A percentile compares a stretch with the other conserved stretches of the same genome.
phyloP scores from a whole-genome alignment of 768 basidiomycete genomes.

The Podaxis sp. region DNA sequence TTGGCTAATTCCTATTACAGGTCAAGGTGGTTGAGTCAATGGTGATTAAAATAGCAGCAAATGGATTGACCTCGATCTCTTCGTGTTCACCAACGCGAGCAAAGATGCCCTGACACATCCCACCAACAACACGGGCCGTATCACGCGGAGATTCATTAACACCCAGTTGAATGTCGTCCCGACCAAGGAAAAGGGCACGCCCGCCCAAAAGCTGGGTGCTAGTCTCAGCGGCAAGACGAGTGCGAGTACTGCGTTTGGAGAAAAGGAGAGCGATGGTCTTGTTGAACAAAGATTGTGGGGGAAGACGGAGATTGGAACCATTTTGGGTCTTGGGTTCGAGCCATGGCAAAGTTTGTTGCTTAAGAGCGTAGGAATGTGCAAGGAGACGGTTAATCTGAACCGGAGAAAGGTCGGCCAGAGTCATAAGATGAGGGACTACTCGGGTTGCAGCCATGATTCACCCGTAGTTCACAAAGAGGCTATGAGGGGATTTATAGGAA shows the following conservation, averaged over 20 bases:
- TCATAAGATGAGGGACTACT: conserved; percentile 74
- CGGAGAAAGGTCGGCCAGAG: conserved; percentile 82
- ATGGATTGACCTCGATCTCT: conserved; percentile 78
- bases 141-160: conserved; percentile 90
- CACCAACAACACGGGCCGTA: conserved; percentile 83
- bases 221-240: conserved; percentile 87
- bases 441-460: conserved; percentile 19
- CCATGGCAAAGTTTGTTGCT: conserved; percentile 66
- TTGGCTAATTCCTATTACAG: conserved; percentile 78
- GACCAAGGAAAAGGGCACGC: conserved; percentile 85
- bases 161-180: conserved; percentile 91
- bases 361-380: conserved; percentile 62
- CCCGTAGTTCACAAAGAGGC: neutral
- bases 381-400: conserved; percentile 72
- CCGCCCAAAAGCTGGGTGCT: conserved; percentile 80
- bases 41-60: conserved; percentile 1
- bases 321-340: conserved; percentile 52
- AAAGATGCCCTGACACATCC: conserved; percentile 97
- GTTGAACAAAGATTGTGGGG: conserved; percentile 73
- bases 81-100: conserved; percentile 91
- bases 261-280: conserved; percentile 91
- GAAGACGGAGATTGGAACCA: conserved; percentile 48
- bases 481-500: neutral
- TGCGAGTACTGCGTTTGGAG: conserved; percentile 91
- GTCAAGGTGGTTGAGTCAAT: conserved; percentile 6